Conservation (phyloP, 1,284 basidiomycete genomes). For the Cerrena zonata region DNA sequence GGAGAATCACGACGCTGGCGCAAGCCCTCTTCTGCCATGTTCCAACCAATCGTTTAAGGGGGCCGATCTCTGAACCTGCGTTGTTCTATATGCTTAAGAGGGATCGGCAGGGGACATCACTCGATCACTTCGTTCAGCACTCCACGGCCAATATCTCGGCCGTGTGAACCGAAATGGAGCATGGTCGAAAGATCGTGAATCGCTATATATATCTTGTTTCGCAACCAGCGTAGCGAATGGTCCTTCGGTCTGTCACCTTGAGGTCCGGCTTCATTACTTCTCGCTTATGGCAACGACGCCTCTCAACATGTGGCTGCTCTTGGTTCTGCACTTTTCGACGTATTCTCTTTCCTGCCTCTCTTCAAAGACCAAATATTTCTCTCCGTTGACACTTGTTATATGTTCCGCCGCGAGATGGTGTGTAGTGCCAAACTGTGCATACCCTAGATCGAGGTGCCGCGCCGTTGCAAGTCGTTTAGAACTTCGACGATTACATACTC, state of each 20-base stretch:
- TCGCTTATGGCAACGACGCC: background rate
- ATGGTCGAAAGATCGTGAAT: background rate
- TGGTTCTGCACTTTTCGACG: background rate
- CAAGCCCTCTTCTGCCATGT: background rate
- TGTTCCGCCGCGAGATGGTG: background rate
- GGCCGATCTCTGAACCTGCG: background rate
- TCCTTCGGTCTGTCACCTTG: background rate
- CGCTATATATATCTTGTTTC: background rate
- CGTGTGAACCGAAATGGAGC: background rate
- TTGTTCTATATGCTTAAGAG: background rate
- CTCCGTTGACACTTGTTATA: background rate
- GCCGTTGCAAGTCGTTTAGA: slow-evolving; percentile 1
- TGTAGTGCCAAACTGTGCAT: background rate
- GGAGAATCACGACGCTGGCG: background rate
- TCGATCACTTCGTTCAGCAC: background rate
- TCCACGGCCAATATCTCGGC: background rate
- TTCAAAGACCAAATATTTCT: background rate
- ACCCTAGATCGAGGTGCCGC: slow-evolving; percentile 3
- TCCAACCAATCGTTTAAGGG: background rate
- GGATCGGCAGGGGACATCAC: background rate
- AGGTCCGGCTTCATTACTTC: background rate
- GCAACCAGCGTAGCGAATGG: background rate
- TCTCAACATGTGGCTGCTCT: background rate
- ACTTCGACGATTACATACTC: slow-evolving; percentile 1
- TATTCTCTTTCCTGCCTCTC: background rate